phyloP scores from a whole-genome alignment of 352 stramenopile genomes.

The Peronospora tabacina region DNA sequence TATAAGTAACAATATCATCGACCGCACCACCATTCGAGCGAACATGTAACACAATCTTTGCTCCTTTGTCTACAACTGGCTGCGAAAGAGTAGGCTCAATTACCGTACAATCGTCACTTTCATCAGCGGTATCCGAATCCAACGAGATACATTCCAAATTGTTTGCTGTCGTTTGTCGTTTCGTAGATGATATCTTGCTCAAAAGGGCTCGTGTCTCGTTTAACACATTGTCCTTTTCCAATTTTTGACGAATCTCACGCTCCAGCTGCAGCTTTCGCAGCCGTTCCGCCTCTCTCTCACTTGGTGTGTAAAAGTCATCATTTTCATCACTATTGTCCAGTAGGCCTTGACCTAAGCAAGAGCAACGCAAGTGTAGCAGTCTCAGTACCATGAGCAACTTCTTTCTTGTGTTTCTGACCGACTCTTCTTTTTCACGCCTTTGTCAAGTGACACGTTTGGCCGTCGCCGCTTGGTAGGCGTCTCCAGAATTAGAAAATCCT shows the following conservation, averaged over 20 bases:
- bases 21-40: slow-evolving; percentile 49
- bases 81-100: slow-evolving; percentile 4
- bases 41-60: slow-evolving; percentile 44
- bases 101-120: slow-evolving; percentile 2
- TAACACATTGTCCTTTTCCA: slow-evolving; percentile 49
- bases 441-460: slow-evolving; percentile 6
- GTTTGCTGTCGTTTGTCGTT: slow-evolving; percentile 17
- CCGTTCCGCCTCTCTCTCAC: slow-evolving; percentile 32
- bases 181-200: slow-evolving; percentile 25
- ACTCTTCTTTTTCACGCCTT: slow-evolving; percentile 18
- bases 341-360: slow-evolving; percentile 9
- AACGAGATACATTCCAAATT: slow-evolving; percentile 44
- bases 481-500: slow-evolving; percentile 15
- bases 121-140: slow-evolving; percentile 48
- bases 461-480: slow-evolving; percentile 17
- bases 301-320: slow-evolving; percentile 34
- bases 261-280: slow-evolving; percentile 39
- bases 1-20: slow-evolving; percentile 52
- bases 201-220: slow-evolving; percentile 59
- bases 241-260: slow-evolving; percentile 39
- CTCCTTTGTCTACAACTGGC: slow-evolving; percentile 33
- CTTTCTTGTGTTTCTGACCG: slow-evolving; percentile 13
- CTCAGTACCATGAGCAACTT: neutral
- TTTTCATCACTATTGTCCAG: slow-evolving; percentile 28
- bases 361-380: neutral